A percentile compares a stretch with the other conserved stretches of the same genome.
Conservation (phyloP, 2,329 filamentous ascomycete genomes). For the Diaporthe ilicicola region DNA sequence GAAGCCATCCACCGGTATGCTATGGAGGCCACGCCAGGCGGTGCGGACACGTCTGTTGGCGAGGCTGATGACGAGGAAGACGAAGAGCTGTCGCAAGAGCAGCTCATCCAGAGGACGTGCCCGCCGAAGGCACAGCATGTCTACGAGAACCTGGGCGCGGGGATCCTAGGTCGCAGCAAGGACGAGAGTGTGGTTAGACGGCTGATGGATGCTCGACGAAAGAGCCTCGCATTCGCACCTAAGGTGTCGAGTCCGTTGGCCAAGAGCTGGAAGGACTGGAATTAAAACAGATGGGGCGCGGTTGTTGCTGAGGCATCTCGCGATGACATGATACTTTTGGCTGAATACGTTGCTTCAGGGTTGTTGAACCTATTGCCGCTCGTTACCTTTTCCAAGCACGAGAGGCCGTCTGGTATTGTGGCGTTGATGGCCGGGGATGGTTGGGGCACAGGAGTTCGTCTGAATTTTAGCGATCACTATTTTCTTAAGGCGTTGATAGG, state of each 20-base stretch:
- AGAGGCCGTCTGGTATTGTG: background rate
- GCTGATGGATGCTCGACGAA: slow-evolving; percentile 76
- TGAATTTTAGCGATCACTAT: background rate
- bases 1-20: slow-evolving; percentile 63
- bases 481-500: slow-evolving; percentile 6
- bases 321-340: background rate
- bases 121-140: slow-evolving; percentile 56
- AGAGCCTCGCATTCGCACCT: slow-evolving; percentile 81
- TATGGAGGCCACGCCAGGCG: slow-evolving; percentile 54
- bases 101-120: slow-evolving; percentile 61
- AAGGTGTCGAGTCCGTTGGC: slow-evolving; percentile 77
- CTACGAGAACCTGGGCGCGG: slow-evolving; percentile 51
- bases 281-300: slow-evolving; percentile 35
- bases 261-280: slow-evolving; percentile 55
- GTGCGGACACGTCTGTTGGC: slow-evolving; percentile 46
- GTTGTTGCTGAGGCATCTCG: background rate
- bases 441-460: slow-evolving; percentile 3
- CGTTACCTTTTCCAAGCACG: background rate
- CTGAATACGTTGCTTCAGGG: background rate
- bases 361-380: background rate
- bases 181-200: slow-evolving; percentile 67
- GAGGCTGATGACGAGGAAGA: slow-evolving; percentile 45
- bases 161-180: slow-evolving; percentile 58
- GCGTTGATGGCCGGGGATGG: background rate
- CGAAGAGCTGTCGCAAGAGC: slow-evolving; percentile 44